These are phyloP conservation scores for Nicotiana tabacum DNA, from an alignment of 257 asterid species.

Conservation along the genomic window DNA sequence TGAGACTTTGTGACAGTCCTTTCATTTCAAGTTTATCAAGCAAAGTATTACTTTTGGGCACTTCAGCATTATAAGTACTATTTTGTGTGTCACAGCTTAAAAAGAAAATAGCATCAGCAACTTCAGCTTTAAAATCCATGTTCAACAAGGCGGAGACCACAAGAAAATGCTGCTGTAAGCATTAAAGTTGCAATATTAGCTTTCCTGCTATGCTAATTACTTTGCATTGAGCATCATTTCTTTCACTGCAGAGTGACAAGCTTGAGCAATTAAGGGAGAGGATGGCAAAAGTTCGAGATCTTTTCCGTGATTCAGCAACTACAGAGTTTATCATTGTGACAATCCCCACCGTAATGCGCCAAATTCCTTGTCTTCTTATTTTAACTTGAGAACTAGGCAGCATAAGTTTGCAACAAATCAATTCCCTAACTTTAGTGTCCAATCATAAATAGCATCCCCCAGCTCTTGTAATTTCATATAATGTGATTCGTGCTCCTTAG, in stretches of 20 bases:
- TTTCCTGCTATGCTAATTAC: background rate
- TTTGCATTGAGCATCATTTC: background rate
- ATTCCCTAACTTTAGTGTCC: background rate
- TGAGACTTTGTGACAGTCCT: background rate
- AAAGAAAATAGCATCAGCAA: constrained; percentile 62
- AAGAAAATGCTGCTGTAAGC: constrained; percentile 41
- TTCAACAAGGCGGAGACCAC: constrained; percentile 54
- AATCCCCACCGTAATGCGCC: constrained; percentile 58
- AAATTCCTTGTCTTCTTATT: background rate
- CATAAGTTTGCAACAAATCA: background rate
- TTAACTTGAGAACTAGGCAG: background rate
- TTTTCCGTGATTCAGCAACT: constrained; percentile 51
- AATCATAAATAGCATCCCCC: background rate
- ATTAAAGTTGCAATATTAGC: background rate
- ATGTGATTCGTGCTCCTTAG: background rate
- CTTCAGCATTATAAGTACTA: background rate
- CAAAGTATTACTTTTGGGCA: background rate
- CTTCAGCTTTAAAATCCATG: constrained; percentile 58
- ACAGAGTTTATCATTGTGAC: constrained; percentile 76
- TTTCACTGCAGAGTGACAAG: constrained; percentile 39
- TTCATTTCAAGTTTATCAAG: background rate
- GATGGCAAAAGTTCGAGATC: constrained; percentile 70
- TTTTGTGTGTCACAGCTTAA: constrained; percentile 39
- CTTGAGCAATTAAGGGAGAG: constrained; percentile 58
- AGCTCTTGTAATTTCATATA: background rate